Evolutionary conservation across 345 rosid genomes (phyloP).

Genomic region (Excoecaria cochinchinensis): DNA sequence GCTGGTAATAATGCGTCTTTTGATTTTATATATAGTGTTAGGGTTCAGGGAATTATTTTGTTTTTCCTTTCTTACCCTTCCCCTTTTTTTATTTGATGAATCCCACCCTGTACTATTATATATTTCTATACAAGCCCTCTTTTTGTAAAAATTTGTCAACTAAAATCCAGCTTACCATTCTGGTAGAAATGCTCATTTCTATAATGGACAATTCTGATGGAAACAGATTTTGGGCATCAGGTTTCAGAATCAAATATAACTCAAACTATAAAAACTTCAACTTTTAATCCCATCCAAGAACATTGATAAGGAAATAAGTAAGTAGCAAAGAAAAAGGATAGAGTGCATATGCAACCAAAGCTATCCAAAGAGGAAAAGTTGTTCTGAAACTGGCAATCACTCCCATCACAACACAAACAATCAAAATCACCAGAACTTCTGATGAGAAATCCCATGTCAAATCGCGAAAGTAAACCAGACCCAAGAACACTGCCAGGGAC

Average conservation of each 20-base stretch:
- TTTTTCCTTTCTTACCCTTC: not conserved
- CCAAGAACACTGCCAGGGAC: constrained; percentile 7
- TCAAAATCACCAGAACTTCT: constrained; percentile 6
- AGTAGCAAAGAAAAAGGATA: constrained; percentile 12
- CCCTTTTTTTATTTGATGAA: not conserved
- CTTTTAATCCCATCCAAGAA: constrained; percentile 3
- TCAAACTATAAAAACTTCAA: not conserved
- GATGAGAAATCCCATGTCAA: constrained; percentile 13
- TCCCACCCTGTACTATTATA: not conserved
- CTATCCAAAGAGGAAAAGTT: constrained; percentile 11
- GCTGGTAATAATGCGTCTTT: not conserved
- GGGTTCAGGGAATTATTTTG: not conserved
- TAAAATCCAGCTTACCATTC: too few species aligned
- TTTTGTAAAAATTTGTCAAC: not conserved
- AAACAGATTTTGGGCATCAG: not conserved
- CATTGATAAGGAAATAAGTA: constrained; percentile 1
- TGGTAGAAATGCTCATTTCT: too few species aligned
- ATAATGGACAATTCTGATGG: not conserved
- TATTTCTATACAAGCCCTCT: not conserved
- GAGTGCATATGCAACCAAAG: not conserved
- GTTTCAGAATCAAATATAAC: not conserved
- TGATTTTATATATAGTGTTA: not conserved
- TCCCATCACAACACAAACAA: constrained; percentile 7
- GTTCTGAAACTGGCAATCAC: constrained; percentile 5
- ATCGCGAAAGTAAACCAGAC: not conserved